Percentiles rank a stretch among this genome's conserved stretches.
phyloP scores from a whole-genome alignment of 805 yeast genomes.

The Barnettozyma siamensis region DNA sequence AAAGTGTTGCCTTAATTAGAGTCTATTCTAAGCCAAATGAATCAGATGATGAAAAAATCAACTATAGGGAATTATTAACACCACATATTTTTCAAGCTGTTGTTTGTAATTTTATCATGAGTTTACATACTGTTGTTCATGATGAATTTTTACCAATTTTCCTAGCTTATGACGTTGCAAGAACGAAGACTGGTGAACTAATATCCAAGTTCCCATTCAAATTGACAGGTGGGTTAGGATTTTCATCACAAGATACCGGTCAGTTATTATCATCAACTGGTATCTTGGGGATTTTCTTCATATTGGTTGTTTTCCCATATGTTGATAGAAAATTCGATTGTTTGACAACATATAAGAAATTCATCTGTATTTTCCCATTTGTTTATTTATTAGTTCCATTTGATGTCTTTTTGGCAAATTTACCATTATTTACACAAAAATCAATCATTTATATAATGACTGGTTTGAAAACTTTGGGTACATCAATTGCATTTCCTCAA shows the following conservation, averaged over 20 bases:
- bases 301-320: conserved; percentile 17
- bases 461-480: conserved; percentile 33
- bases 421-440: conserved; percentile 15
- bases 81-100: conserved; percentile 31
- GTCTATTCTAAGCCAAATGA: conserved; percentile 27
- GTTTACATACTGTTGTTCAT: conserved; percentile 44
- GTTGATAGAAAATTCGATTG: conserved; percentile 20
- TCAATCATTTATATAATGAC: conserved; percentile 24
- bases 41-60: conserved; percentile 21
- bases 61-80: conserved; percentile 24
- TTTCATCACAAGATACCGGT: conserved; percentile 17
- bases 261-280: conserved; percentile 19
- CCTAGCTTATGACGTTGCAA: conserved; percentile 32
- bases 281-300: conserved; percentile 15
- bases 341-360: conserved; percentile 14
- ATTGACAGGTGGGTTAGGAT: conserved; percentile 20
- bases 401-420: conserved; percentile 16
- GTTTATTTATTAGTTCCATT: conserved; percentile 15
- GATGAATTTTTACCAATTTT: conserved; percentile 53
- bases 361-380: conserved; percentile 15
- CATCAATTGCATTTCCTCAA: conserved; percentile 47
- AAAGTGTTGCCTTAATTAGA: conserved; percentile 28
- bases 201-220: conserved; percentile 16
- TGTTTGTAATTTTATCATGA: conserved; percentile 34
- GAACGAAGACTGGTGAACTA: conserved; percentile 11